These are phyloP conservation scores for Solidago caesia DNA, from an alignment of 129 eudicot genomes.

Conservation along the genomic window DNA sequence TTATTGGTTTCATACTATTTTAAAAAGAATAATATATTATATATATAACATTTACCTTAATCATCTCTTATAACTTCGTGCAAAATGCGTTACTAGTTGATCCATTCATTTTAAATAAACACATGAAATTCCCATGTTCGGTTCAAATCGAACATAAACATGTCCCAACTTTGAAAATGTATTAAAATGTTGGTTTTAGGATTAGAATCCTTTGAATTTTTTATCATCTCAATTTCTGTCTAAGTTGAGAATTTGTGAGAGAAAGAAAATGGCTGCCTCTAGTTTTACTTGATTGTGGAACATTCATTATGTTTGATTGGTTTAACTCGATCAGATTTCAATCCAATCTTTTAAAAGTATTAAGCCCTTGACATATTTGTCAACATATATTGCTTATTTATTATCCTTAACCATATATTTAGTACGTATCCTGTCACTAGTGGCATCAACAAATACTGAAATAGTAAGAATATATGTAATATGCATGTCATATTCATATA, in stretches of 20 bases:
- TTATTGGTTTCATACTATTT: slow-evolving; percentile 17
- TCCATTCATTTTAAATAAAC: background rate
- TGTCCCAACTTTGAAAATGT: background rate
- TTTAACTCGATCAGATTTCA: background rate
- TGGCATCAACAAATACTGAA: background rate
- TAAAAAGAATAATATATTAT: background rate
- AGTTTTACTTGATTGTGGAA: no score
- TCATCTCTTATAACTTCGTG: background rate
- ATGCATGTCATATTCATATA: slow-evolving; percentile 20
- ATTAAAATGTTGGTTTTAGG: no score
- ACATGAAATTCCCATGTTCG: background rate
- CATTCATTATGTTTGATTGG: no score
- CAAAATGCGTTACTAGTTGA: no score
- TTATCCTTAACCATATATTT: background rate
- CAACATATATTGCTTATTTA: no score
- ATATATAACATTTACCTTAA: background rate
- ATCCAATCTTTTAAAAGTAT: background rate
- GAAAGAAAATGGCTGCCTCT: no score
- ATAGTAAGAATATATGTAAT: background rate
- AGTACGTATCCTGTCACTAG: background rate
- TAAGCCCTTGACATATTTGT: no score
- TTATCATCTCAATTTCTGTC: no score
- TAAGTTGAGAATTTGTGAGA: no score
- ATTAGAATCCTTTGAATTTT: no score
- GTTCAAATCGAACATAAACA: slow-evolving; percentile 2